Percentiles rank a stretch among this genome's conserved stretches.
Evolutionary conservation across 140 eudicot genomes (phyloP).

Genomic region (Anethum foeniculum): DNA sequence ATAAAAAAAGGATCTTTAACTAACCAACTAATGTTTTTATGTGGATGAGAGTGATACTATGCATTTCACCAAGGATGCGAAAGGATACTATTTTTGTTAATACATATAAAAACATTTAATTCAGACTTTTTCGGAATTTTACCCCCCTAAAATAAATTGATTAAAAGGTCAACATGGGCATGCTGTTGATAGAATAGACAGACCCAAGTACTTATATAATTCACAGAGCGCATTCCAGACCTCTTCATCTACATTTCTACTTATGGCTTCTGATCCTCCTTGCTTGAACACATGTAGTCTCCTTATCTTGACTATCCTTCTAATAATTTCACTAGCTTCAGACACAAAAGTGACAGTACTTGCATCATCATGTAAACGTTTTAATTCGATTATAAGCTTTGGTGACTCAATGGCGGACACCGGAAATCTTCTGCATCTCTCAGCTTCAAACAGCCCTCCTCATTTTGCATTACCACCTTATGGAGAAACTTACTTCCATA

Average conservation of each 20-base stretch:
- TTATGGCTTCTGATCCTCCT: not conserved
- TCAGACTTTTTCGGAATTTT: no score
- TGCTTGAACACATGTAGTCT: not conserved
- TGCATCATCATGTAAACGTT: not conserved
- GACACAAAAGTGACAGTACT: not conserved
- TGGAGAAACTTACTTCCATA: constrained; percentile 42
- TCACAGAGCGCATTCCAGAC: not conserved
- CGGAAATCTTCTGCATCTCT: constrained; percentile 34
- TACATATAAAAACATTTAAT: not conserved
- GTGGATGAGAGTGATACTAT: not conserved
- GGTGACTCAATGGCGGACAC: constrained; percentile 53
- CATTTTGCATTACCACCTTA: constrained; percentile 40
- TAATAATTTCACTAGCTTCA: not conserved
- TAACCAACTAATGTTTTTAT: not conserved
- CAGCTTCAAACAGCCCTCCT: constrained; percentile 16
- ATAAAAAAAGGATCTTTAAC: not conserved
- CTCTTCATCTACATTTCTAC: not conserved
- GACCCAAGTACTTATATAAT: not conserved
- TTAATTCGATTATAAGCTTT: constrained; percentile 35
- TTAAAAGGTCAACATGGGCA: not conserved
- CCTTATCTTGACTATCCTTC: not conserved
- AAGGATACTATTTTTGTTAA: not conserved
- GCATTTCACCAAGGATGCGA: not conserved
- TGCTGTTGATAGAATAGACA: not conserved
- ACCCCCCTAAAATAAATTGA: not conserved